Evolutionary conservation across 768 basidiomycete species (phyloP).

Genomic region (Rhizopogon roseolus): DNA sequence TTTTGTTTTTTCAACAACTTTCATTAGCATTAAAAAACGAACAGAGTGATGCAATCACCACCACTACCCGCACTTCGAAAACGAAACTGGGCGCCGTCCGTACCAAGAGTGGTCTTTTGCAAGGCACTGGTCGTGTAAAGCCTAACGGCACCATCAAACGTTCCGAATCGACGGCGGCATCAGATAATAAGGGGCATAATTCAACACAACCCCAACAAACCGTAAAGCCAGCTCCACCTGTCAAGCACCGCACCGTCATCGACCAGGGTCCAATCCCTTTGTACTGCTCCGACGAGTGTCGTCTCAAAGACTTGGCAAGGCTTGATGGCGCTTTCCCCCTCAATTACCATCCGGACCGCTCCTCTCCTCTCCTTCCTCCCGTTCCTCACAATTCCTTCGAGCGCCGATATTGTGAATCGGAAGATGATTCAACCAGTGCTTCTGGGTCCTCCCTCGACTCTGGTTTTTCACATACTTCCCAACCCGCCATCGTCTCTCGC

Average conservation of each 20-base stretch:
- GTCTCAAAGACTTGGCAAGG: constrained; percentile 50
- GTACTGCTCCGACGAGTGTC: constrained; percentile 81
- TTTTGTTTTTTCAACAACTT: background rate
- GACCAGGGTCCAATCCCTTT: constrained; percentile 77
- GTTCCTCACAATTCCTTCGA: constrained; percentile 37
- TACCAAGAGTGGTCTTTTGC: constrained; percentile 47
- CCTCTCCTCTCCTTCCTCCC: constrained; percentile 35
- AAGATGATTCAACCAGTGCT: constrained; percentile 36
- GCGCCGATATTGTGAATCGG: constrained; percentile 24
- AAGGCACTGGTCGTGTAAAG: constrained; percentile 61
- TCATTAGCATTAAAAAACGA: constrained; percentile 23
- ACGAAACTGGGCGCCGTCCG: constrained; percentile 32
- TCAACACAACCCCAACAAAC: constrained; percentile 16
- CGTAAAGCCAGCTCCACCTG: constrained; percentile 24
- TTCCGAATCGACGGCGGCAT: constrained; percentile 15
- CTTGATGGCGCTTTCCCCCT: constrained; percentile 35
- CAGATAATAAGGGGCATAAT: constrained; percentile 9
- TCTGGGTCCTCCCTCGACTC: constrained; percentile 35
- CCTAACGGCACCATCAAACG: constrained; percentile 53
- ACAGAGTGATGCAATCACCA: constrained; percentile 12
- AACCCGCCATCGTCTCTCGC: constrained; percentile 14
- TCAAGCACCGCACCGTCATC: constrained; percentile 63
- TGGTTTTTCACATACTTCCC: constrained; percentile 20
- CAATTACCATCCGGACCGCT: constrained; percentile 43
- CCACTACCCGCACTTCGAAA: constrained; percentile 24